Evolutionary conservation across 2,329 filamentous ascomycete species (phyloP).

Genomic region (Penicillium crustosum): DNA sequence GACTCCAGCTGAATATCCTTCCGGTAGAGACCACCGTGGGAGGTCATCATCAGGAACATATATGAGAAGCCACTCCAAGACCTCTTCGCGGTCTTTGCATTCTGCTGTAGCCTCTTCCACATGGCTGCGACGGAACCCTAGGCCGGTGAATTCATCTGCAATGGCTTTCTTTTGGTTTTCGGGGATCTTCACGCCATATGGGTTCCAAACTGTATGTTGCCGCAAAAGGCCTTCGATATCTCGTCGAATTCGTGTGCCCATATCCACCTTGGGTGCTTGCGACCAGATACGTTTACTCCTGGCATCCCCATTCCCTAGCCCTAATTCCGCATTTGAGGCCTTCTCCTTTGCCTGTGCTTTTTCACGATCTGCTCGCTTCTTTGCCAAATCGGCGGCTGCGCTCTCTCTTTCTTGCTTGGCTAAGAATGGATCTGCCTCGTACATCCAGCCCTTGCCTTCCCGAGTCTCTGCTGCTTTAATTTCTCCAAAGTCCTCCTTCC

Average conservation of each 20-base stretch:
- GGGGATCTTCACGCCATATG: conserved; percentile 67
- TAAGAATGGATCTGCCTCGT: conserved; percentile 91
- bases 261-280: conserved; percentile 84
- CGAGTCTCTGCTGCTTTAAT: conserved; percentile 79
- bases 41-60: conserved; percentile 96
- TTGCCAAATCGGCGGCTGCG: conserved; percentile 71
- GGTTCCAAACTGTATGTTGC: conserved; percentile 81
- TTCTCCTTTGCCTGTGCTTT: conserved; percentile 62
- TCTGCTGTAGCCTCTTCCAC: conserved; percentile 81
- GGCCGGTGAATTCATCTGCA: conserved; percentile 69
- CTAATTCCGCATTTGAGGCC: conserved; percentile 62
- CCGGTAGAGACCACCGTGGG: conserved; percentile 87
- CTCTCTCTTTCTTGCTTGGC: conserved; percentile 77
- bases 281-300: conserved; percentile 72
- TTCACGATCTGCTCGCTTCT: conserved; percentile 72
- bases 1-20: conserved; percentile 86
- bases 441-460: conserved; percentile 80
- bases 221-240: conserved; percentile 79
- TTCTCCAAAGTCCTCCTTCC: conserved; percentile 82
- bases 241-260: conserved; percentile 77
- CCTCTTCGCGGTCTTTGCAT: conserved; percentile 89
- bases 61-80: conserved; percentile 91
- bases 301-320: conserved; percentile 38
- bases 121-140: conserved; percentile 87
- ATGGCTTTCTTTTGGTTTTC: conserved; percentile 58